A percentile compares a stretch with the other conserved stretches of the same genome.
Conservation (phyloP, 2,329 filamentous ascomycete species). For the Magnaporthiopsis incrustans region DNA sequence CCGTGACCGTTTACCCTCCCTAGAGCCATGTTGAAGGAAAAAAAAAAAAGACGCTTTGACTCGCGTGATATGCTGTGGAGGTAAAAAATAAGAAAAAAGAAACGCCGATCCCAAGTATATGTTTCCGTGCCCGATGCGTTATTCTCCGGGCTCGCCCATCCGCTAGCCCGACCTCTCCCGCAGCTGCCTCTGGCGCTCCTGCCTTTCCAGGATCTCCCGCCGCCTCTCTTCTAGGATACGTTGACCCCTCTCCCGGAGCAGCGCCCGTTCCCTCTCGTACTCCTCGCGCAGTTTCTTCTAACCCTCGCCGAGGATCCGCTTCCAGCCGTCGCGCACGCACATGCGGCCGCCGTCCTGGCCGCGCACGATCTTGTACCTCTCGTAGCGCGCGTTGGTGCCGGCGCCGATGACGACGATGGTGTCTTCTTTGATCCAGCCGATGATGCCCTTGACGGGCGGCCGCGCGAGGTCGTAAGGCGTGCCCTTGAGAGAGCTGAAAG, state of each 20-base stretch:
- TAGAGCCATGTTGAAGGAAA: not conserved
- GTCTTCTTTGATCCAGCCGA: constrained; percentile 75
- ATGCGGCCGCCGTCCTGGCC: constrained; percentile 59
- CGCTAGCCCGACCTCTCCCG: too few relatives aligned
- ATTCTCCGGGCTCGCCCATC: not conserved
- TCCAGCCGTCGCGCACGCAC: constrained; percentile 39
- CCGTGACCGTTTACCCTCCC: not conserved
- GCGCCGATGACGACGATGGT: constrained; percentile 71
- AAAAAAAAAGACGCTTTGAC: not conserved
- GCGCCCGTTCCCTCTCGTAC: too few relatives aligned
- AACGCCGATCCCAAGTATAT: not conserved
- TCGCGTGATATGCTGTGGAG: not conserved
- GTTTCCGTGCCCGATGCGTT: not conserved
- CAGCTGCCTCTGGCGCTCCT: too few relatives aligned
- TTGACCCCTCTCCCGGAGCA: not conserved
- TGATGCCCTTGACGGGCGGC: constrained; percentile 68
- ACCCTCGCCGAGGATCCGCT: not conserved
- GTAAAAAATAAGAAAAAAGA: not conserved
- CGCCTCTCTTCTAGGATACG: too few relatives aligned
- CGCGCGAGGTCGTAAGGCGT: constrained; percentile 40
- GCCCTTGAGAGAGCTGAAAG: constrained; percentile 22
- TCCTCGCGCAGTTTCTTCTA: not conserved
- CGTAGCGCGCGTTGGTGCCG: constrained; percentile 75
- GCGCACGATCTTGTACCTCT: constrained; percentile 70
- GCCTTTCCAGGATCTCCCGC: too few relatives aligned